A percentile compares a stretch with the other conserved stretches of the same genome.
Conservation (phyloP, 306 rosid species). For the Leucaena leucocephala region DNA sequence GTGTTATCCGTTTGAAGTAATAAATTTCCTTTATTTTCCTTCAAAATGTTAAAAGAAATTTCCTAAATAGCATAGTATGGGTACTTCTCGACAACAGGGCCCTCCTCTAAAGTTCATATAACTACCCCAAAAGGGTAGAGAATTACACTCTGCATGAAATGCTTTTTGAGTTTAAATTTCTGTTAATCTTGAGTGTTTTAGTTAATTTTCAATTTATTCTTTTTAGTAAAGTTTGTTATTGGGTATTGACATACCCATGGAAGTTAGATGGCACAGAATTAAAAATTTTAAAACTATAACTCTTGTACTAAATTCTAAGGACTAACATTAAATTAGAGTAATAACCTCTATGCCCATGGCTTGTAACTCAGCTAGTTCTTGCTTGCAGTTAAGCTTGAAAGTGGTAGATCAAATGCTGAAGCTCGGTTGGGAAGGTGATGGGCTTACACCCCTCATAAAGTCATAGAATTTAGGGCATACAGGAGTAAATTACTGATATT, state of each 20-base stretch:
- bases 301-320: background rate
- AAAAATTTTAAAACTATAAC: background rate
- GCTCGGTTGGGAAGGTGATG: slow-evolving; percentile 98
- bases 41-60: background rate
- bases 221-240: background rate
- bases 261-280: background rate
- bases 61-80: slow-evolving; percentile 3
- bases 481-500: slow-evolving; percentile 29
- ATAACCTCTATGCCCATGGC: background rate
- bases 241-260: background rate
- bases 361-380: slow-evolving; percentile 42
- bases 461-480: slow-evolving; percentile 56
- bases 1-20: slow-evolving; percentile 22
- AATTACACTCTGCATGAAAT: slow-evolving; percentile 14
- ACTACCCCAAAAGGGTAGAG: background rate
- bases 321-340: background rate
- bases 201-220: background rate
- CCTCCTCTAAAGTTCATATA: background rate
- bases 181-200: background rate
- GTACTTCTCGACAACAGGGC: background rate
- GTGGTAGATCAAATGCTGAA: slow-evolving; percentile 97
- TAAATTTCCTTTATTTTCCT: slow-evolving; percentile 6
- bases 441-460: slow-evolving; percentile 68
- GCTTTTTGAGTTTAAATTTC: background rate
- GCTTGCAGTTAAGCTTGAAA: slow-evolving; percentile 95